Evolutionary conservation across 352 stramenopile species (phyloP).

Genomic region (Globisporangium yorkense): DNA sequence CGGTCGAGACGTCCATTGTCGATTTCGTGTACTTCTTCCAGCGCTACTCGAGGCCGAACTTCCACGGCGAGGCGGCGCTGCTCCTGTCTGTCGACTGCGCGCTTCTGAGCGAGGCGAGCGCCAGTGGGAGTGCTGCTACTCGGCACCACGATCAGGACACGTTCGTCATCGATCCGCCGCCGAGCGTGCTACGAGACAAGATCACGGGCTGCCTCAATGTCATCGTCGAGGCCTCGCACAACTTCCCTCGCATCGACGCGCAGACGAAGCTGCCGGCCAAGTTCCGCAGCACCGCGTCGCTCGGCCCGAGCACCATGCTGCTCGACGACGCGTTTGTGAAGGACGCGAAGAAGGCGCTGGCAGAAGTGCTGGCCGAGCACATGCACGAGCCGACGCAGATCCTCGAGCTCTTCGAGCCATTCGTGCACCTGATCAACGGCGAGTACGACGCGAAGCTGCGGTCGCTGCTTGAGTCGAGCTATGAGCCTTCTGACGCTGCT

Average conservation of each 20-base stretch:
- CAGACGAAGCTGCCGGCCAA: constrained; percentile 68
- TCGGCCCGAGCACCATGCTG: constrained; percentile 82
- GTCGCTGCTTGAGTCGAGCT: constrained; percentile 30
- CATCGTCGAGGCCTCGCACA: constrained; percentile 78
- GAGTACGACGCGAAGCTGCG: constrained; percentile 64
- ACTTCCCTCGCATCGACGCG: constrained; percentile 86
- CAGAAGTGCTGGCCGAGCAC: constrained; percentile 53
- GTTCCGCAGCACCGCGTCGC: constrained; percentile 46
- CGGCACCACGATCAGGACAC: constrained; percentile 18
- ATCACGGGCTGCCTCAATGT: constrained; percentile 54
- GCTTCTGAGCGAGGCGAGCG: constrained; percentile 5
- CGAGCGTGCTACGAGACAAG: constrained; percentile 49
- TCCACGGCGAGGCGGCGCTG: constrained; percentile 51
- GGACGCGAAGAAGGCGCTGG: constrained; percentile 53
- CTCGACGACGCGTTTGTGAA: constrained; percentile 77
- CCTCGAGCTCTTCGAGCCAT: constrained; percentile 67
- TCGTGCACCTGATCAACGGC: constrained; percentile 74
- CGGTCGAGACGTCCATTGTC: constrained; percentile 77
- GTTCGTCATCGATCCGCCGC: constrained; percentile 62
- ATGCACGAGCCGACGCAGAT: constrained; percentile 62
- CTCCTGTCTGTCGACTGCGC: constrained; percentile 55
- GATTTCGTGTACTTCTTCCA: constrained; percentile 74
- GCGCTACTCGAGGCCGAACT: constrained; percentile 46
- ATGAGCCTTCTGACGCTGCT: background rate
- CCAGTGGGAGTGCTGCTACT: constrained; percentile 9